These are phyloP conservation scores for Atkinsonella texensis DNA, from an alignment of 2,329 filamentous ascomycete genomes.

Conservation along the genomic window DNA sequence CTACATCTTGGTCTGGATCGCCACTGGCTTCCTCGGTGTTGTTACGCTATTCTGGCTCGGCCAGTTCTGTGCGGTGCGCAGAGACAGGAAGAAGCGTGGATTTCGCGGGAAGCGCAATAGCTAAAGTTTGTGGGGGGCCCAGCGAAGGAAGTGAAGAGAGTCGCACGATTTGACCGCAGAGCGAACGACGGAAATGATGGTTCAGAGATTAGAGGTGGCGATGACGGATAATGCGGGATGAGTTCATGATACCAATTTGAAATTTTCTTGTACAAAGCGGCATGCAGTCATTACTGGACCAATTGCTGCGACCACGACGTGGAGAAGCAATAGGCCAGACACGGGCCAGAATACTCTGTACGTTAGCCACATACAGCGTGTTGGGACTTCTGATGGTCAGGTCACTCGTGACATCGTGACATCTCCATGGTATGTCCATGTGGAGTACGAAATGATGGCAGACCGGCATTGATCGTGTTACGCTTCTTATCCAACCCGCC, in stretches of 20 bases:
- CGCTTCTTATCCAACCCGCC: not conserved
- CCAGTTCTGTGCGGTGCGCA: conserved; percentile 19
- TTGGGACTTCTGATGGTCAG: no score
- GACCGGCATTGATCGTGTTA: not conserved
- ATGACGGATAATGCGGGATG: not conserved
- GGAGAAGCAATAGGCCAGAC: no score
- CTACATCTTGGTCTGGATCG: conserved; percentile 33
- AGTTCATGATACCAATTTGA: not conserved
- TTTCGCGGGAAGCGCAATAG: not conserved
- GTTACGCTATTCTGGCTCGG: conserved; percentile 29
- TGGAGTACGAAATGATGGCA: no score
- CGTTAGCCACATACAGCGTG: not conserved
- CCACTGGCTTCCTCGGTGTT: conserved; percentile 31
- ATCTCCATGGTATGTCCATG: no score
- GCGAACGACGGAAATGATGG: not conserved
- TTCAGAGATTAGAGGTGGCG: not conserved
- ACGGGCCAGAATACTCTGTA: no score
- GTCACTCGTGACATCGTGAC: no score
- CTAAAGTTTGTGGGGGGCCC: not conserved
- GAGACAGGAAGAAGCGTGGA: conserved; percentile 11
- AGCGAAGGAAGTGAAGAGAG: not conserved
- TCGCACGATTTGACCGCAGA: not conserved
- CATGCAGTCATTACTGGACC: not conserved
- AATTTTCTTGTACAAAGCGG: not conserved
- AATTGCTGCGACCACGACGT: not conserved